Evolutionary conservation across 176 grass and related monocot species (phyloP), one percentile per base, ranked within the genome.

Genomic region (Oryza meridionalis): DNA sequence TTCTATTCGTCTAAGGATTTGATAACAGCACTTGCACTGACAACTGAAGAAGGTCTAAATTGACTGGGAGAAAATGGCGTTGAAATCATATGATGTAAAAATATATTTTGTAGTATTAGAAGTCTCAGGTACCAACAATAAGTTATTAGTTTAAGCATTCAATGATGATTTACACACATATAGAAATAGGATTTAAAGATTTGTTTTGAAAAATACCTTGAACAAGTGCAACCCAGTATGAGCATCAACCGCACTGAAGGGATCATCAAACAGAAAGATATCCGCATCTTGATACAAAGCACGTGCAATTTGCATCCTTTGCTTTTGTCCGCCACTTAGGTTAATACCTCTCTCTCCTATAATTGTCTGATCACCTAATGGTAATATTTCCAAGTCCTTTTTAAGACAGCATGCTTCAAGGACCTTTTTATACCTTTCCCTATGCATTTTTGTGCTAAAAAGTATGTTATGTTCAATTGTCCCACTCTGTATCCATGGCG

Each of bases 341-440:
- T 93, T 93, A 33, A 96, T 91, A 33, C 94, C 91, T 78, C 91
- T 96, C 47, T 96, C 94, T 73, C 89, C 94, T 53, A 93, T 96
- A 65, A 90, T 72, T 9, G 91, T 93, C n/a, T 91, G 80, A 74
- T 93, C 94, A 53, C 94, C 91, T 35, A 72, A 68, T 37, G 88
- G 88, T 19, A 96, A 78, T 53, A 86, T 71, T 72, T 85, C 84
- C 46, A 96, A 77, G 81, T 96, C 89, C 3, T 84, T 88, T 62
- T 87, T 90, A 67, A 96, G 76, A 13, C 70, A 82, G 69, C 94
- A 96, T 50, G 38, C 91, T 73, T 91, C 81, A 38, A 96, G 70
- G 37, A 93, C 78, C 35, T 32, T 88, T 4, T 75, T 61, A 50
- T 96, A 93, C 53, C 65, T 88, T 49, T 78, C 35, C 35, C 35